A percentile compares a stretch with the other conserved stretches of the same genome.
Conservation (phyloP, 495 filamentous ascomycete species). For the Venustampulla echinocandica region DNA sequence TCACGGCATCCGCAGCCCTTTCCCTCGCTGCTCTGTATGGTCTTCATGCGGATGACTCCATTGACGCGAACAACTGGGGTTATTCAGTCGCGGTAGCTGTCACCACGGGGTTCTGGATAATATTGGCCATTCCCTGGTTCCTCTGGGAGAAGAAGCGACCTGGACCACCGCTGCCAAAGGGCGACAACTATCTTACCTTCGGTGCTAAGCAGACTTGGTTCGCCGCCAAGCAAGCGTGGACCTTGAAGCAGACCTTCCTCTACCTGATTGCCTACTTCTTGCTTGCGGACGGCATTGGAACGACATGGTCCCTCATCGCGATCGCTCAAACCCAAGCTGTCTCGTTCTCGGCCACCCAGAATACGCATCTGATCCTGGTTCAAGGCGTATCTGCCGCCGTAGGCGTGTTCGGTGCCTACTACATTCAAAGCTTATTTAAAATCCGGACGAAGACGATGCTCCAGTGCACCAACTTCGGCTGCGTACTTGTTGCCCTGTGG, state of each 20-base stretch:
- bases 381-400: slow-evolving; percentile 14
- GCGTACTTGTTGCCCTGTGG: slow-evolving; percentile 15
- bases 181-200: slow-evolving; percentile 22
- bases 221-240: slow-evolving; percentile 16
- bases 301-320: slow-evolving; percentile 12
- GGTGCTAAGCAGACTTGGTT: slow-evolving; percentile 21
- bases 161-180: slow-evolving; percentile 14
- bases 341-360: slow-evolving; percentile 17
- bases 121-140: slow-evolving; percentile 23
- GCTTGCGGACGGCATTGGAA: slow-evolving; percentile 17
- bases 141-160: slow-evolving; percentile 22
- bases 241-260: slow-evolving; percentile 21
- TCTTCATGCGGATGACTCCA: slow-evolving; percentile 15
- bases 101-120: slow-evolving; percentile 21
- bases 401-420: slow-evolving; percentile 13
- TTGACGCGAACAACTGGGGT: slow-evolving; percentile 20
- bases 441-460: slow-evolving; percentile 20
- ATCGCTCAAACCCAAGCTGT: slow-evolving; percentile 22
- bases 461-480: slow-evolving; percentile 16
- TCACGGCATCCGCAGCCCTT: slow-evolving; percentile 17
- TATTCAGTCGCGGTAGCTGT: slow-evolving; percentile 22
- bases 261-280: slow-evolving; percentile 21
- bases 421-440: slow-evolving; percentile 16
- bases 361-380: slow-evolving; percentile 22
- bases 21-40: slow-evolving; percentile 18